These are phyloP conservation scores for Myxozyma neotropica DNA, from an alignment of 805 yeast genomes.

Conservation along the genomic window DNA sequence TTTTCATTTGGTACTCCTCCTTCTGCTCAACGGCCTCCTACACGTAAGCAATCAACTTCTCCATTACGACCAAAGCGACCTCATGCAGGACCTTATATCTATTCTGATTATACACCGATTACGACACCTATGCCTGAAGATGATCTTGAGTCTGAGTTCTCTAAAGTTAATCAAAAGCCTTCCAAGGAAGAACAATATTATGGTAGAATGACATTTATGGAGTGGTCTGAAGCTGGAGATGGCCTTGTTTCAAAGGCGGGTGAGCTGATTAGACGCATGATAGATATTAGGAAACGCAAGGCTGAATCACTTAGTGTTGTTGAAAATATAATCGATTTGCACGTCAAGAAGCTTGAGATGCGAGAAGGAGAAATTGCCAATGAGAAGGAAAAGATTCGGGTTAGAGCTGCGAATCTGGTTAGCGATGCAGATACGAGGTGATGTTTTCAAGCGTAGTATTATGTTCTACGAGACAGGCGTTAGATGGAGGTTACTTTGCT, in stretches of 20 bases:
- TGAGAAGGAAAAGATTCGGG: constrained; percentile 20
- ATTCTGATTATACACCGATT: constrained; percentile 13
- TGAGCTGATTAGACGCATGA: constrained; percentile 7
- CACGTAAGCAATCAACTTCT: background rate
- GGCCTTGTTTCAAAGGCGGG: constrained; percentile 13
- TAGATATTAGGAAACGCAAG: constrained; percentile 11
- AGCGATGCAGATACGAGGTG: background rate
- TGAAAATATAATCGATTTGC: constrained; percentile 16
- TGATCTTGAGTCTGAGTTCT: constrained; percentile 14
- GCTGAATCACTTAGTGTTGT: constrained; percentile 17
- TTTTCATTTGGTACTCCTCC: background rate
- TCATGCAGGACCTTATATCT: constrained; percentile 14
- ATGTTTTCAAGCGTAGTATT: background rate
- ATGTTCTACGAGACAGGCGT: no score
- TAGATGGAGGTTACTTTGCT: no score
- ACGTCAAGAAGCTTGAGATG: constrained; percentile 3
- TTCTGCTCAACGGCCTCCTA: no score
- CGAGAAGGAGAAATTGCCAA: background rate
- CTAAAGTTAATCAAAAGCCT: constrained; percentile 5
- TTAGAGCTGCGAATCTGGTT: constrained; percentile 5
- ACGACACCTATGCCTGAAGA: constrained; percentile 20
- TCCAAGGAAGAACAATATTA: constrained; percentile 6
- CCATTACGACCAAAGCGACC: background rate
- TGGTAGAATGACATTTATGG: constrained; percentile 27
- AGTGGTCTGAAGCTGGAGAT: constrained; percentile 21